phyloP scores from a whole-genome alignment of 176 grass and related monocot species.

The Typha latifolia region DNA sequence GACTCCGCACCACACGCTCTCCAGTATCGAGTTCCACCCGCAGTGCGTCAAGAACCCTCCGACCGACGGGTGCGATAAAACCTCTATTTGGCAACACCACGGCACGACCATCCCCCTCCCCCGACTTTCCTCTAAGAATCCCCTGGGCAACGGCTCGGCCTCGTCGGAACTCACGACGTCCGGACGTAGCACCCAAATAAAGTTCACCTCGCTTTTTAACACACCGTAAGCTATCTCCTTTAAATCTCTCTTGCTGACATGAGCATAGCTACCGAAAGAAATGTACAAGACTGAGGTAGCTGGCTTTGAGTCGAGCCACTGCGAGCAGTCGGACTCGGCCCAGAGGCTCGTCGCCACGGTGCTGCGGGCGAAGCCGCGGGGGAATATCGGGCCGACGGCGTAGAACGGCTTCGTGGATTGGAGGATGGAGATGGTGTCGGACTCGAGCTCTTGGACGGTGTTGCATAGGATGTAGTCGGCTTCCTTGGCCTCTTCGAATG shows the following conservation, averaged over 20 bases:
- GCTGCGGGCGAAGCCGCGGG: constrained; percentile 38
- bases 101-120: constrained; percentile 43
- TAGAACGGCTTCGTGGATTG: constrained; percentile 47
- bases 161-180: constrained; percentile 61
- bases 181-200: constrained; percentile 58
- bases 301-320: constrained; percentile 41
- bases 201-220: constrained; percentile 39
- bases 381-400: constrained; percentile 64
- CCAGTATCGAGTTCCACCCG: constrained; percentile 74
- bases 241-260: constrained; percentile 34
- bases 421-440: constrained; percentile 40
- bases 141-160: constrained; percentile 38
- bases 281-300: constrained; percentile 49
- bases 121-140: constrained; percentile 14
- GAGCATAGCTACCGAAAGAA: constrained; percentile 72
- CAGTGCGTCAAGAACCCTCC: constrained; percentile 63
- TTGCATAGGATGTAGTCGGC: constrained; percentile 58
- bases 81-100: constrained; percentile 71
- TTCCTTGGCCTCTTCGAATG: constrained; percentile 47
- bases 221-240: constrained; percentile 49
- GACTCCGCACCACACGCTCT: constrained; percentile 50
- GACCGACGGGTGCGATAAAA: constrained; percentile 36
- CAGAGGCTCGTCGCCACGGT: constrained; percentile 53
- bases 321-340: constrained; percentile 49
- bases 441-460: constrained; percentile 71